Evolutionary conservation across 345 rosid species (phyloP).

Genomic region (Melastoma malabathricum): DNA sequence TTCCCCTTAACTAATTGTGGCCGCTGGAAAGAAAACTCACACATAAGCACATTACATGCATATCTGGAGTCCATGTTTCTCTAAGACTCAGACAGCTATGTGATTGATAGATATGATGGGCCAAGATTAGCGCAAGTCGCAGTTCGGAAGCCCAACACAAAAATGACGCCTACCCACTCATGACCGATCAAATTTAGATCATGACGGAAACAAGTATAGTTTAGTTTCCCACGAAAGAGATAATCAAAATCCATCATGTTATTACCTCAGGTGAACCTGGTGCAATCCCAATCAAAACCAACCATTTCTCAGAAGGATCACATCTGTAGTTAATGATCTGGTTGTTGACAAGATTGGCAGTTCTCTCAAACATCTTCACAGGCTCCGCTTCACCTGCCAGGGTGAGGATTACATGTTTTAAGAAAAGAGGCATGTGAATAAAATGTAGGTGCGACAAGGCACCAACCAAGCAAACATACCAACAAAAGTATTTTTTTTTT

Average conservation of each 20-base stretch:
- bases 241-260: neutral
- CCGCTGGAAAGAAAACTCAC: constrained; percentile 30
- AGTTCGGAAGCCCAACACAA: too few relatives aligned
- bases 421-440: too few relatives aligned
- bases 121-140: too few relatives aligned
- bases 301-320: constrained; percentile 93
- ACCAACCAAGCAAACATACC: too few relatives aligned
- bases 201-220: too few relatives aligned
- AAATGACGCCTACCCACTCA: too few relatives aligned
- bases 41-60: neutral
- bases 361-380: constrained; percentile 89
- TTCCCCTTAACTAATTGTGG: constrained; percentile 87
- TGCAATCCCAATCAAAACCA: constrained; percentile 93
- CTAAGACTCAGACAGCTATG: too few relatives aligned
- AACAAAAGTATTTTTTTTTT: too few relatives aligned
- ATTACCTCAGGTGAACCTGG: constrained; percentile 96
- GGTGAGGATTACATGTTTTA: neutral
- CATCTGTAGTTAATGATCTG: constrained; percentile 95
- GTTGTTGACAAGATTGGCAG: constrained; percentile 81
- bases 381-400: constrained; percentile 90
- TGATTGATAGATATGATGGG: too few relatives aligned
- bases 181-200: too few relatives aligned
- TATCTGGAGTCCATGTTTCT: too few relatives aligned
- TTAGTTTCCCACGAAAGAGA: neutral
- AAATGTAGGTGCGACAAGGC: too few relatives aligned